Evolutionary conservation across 202 grass and related monocot genomes (phyloP).

Genomic region (Schoenoplectus tabernaemontani): DNA sequence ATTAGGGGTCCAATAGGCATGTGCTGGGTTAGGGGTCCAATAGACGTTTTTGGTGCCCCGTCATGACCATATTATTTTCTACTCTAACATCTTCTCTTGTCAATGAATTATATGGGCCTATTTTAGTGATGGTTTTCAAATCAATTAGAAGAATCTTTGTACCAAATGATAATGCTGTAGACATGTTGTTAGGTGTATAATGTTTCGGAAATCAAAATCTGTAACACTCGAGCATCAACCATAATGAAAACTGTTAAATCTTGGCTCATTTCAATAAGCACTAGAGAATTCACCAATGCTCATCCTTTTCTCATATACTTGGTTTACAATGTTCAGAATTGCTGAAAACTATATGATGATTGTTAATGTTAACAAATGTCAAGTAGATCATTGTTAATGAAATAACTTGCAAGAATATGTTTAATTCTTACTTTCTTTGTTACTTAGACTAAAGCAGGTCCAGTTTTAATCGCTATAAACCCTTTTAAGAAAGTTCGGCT

Average conservation of each 20-base stretch:
- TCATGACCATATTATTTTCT: constrained; percentile 4
- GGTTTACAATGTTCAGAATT: neutral
- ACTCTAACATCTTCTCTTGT: too few species aligned
- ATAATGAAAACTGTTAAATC: neutral
- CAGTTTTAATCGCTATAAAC: constrained; percentile 92
- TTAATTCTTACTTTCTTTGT: constrained; percentile 11
- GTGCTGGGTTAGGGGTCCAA: too few species aligned
- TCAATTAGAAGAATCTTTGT: neutral
- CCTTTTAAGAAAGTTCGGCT: constrained; percentile 89
- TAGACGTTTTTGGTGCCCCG: neutral
- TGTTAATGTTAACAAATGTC: neutral
- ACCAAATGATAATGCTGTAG: neutral
- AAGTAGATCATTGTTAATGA: constrained; percentile 14
- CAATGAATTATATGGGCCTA: too few species aligned
- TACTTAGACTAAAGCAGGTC: constrained; percentile 94
- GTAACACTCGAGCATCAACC: neutral
- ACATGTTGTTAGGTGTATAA: neutral
- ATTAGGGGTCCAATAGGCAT: too few species aligned
- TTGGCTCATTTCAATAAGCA: neutral
- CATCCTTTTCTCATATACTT: neutral
- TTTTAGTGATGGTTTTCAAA: too few species aligned
- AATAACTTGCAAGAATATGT: constrained; percentile 17
- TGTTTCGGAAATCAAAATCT: neutral
- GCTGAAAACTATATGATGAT: constrained; percentile 1
- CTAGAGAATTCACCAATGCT: neutral